These are phyloP conservation scores for Pythium guiyangense DNA, from an alignment of 352 stramenopile species.

Conservation along the genomic window DNA sequence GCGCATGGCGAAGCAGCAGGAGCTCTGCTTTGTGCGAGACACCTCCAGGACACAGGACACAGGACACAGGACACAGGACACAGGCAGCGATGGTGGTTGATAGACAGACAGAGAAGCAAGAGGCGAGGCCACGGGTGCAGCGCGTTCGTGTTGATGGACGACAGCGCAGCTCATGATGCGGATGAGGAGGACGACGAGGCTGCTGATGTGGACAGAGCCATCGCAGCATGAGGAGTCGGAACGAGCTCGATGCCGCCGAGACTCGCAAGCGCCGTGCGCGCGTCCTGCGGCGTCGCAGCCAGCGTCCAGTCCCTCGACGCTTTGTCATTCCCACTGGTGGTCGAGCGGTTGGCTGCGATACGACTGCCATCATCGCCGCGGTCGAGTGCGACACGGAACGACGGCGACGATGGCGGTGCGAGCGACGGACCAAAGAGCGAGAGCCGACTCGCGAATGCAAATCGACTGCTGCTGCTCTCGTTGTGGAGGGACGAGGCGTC, in stretches of 20 bases:
- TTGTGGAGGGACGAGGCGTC: background rate
- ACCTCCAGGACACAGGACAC: too few species aligned
- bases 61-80: too few species aligned
- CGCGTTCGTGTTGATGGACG: too few species aligned
- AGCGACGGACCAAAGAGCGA: constrained; percentile 38
- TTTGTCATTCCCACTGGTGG: background rate
- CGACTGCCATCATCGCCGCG: background rate
- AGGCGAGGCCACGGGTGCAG: too few species aligned
- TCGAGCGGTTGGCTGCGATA: too few species aligned
- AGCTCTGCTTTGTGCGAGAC: too few species aligned
- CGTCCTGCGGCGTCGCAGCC: background rate
- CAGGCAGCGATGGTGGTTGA: too few species aligned
- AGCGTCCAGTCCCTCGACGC: background rate
- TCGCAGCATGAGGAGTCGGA: background rate
- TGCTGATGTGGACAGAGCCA: background rate
- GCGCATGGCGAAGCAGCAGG: too few species aligned
- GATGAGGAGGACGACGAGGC: background rate
- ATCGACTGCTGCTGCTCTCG: constrained; percentile 7
- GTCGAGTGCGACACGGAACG: background rate
- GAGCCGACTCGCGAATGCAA: constrained; percentile 34
- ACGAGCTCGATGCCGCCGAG: constrained; percentile 19
- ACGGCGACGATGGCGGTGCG: background rate
- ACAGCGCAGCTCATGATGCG: too few species aligned
- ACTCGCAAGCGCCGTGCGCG: constrained; percentile 9
- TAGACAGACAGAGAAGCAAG: too few species aligned